These are phyloP conservation scores for Astrothelium subdiscretum DNA, from an alignment of 495 filamentous ascomycete genomes.

Conservation along the genomic window DNA sequence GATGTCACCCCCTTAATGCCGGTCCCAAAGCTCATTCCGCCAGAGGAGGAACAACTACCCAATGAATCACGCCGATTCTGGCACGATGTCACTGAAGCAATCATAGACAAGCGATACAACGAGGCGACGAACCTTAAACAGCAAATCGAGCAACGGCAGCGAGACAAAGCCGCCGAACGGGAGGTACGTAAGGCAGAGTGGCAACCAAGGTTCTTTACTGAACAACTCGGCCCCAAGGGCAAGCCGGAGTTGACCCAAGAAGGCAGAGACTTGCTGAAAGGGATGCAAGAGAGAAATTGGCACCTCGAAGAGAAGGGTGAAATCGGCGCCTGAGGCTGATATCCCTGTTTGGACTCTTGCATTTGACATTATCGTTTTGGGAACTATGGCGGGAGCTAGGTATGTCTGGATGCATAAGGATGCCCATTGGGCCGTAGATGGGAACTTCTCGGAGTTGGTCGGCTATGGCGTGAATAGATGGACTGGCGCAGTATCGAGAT, in stretches of 20 bases:
- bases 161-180: conserved; percentile 70
- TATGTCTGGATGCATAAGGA: not conserved
- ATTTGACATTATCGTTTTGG: not conserved
- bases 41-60: conserved; percentile 60
- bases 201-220: conserved; percentile 84
- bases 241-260: conserved; percentile 72
- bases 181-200: conserved; percentile 54
- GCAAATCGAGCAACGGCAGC: conserved; percentile 83
- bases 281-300: conserved; percentile 37
- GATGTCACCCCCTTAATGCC: conserved; percentile 74
- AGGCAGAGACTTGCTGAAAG: conserved; percentile 56
- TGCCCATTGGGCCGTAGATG: not conserved
- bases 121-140: conserved; percentile 79
- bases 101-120: conserved; percentile 67
- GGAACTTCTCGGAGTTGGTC: not conserved
- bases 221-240: conserved; percentile 57
- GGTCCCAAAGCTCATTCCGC: conserved; percentile 65
- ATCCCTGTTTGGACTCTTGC: not conserved
- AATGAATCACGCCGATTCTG: conserved; percentile 89
- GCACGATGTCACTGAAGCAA: conserved; percentile 78
- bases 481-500: not conserved
- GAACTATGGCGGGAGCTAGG: too few species aligned
- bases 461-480: not conserved
- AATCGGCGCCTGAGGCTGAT: conserved; percentile 9
- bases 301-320: conserved; percentile 9